Conservation (phyloP, 1,139 yeast species). For the Blastobotrys proliferans region DNA sequence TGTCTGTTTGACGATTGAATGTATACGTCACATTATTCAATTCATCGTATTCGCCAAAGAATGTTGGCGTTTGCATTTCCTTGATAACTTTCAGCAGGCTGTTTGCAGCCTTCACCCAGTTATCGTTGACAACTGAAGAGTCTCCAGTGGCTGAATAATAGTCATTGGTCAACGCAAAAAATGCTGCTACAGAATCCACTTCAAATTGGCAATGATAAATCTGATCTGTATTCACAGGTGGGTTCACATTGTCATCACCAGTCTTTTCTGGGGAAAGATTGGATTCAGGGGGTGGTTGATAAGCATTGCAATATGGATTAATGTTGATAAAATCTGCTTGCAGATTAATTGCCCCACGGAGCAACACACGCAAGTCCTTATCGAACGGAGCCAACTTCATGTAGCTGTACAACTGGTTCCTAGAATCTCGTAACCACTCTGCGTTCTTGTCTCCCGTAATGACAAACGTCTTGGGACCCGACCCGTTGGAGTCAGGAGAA, state of each 20-base stretch:
- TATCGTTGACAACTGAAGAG: conserved; percentile 46
- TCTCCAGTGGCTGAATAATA: conserved; percentile 54
- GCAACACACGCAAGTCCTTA: conserved; percentile 44
- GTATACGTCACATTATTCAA: conserved; percentile 41
- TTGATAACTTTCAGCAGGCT: conserved; percentile 50
- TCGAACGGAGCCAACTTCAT: conserved; percentile 56
- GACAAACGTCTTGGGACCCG: conserved; percentile 52
- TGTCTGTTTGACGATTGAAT: conserved; percentile 67
- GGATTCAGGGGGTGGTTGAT: conserved; percentile 70
- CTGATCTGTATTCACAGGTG: conserved; percentile 61
- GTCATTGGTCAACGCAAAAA: conserved; percentile 68
- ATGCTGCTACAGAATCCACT: conserved; percentile 79
- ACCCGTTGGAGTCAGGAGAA: conserved; percentile 33
- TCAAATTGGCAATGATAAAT: conserved; percentile 92
- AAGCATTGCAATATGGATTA: conserved; percentile 85
- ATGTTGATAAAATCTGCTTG: conserved; percentile 62
- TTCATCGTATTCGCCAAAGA: conserved; percentile 49
- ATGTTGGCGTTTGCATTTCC: conserved; percentile 60
- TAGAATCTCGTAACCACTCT: conserved; percentile 84
- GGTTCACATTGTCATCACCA: conserved; percentile 54
- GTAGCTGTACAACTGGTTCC: conserved; percentile 76
- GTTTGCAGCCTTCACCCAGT: conserved; percentile 61
- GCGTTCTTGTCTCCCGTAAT: conserved; percentile 89
- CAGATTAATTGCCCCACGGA: conserved; percentile 75
- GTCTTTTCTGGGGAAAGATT: conserved; percentile 38